Base-by-base conservation (phyloP, 2,329 filamentous ascomycete species). In the Ascochyta fabae region DNA sequence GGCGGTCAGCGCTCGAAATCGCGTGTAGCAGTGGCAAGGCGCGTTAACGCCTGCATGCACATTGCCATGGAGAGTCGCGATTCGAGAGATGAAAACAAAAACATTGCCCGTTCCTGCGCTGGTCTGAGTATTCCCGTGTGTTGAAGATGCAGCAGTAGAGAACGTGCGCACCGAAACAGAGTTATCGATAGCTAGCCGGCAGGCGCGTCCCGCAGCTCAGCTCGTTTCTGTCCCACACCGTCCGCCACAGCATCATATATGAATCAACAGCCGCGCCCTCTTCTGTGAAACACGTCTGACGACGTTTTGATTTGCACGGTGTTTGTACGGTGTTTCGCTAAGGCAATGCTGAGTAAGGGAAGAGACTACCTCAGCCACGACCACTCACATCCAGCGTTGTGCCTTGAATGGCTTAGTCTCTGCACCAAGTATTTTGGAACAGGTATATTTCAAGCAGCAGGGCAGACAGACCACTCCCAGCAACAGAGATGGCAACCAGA, bases 1-100 rank as follows among this genome's bases (percentile, higher is more conserved):
- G 66, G 66, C 67, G 59, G 60, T 69, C 62, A 68, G 63, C 49
- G 26, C 35, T 63, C 56, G 40, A 60, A 52, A 46, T 58, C 48
- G 59, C 54, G 59, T 59, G 55, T 48, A 58, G 55, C 48, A 51
- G 60, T 59, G 56, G 43, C 45, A 52, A 56, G 55, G 36, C 57
- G 53, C 52, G 56, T 61, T 58, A 56, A 58, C 34, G 52, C 59
- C 53, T 46, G 47, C 47, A 6, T 47, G 53, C 16, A 35, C 34
- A 59, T 65, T 63, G 55, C 58, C 55, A 57, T 50, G 59, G 64
- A 58, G 58, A 65, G 62, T 60, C 66, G 65, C 68, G 59, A 70
- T 69, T 71, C 64, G 68, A 67, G 56, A 33, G 55, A 43, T 23
- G 47, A 62, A 57, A 67, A 73, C 63, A 69, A 66, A 59, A 65